Base-by-base conservation (phyloP, 805 yeast genomes). In the Ogataea philodendri region DNA sequence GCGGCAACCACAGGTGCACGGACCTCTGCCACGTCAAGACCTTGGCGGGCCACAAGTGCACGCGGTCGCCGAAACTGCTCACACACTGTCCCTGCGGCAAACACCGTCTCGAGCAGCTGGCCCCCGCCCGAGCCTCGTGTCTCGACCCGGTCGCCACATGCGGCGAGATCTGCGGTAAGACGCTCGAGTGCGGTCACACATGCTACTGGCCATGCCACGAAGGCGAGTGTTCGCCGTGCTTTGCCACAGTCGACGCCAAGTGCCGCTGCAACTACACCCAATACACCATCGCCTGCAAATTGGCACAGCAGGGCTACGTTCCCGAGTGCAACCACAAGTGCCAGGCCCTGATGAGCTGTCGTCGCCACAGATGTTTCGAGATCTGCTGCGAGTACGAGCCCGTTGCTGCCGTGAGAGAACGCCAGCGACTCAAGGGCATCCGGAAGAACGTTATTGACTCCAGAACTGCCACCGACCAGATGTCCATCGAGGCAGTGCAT, bases 11-110 rank as follows among this genome's bases (percentile, higher is more conserved):
- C 53, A 61, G 42, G 20, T 81, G 83, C 46, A 55, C 52, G 10
- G 32, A 52, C 1, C 26, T 55, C 29, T 81, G 93, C 44, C 86
- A 79, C 52, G 70, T 81, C 0, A 64, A 71, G 14, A 45, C 64
- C 0, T 24, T 15, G 3, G 28, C 27, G 4, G 28, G 39, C 45
- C 51, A 62, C 45, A 39, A 57, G 16, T 88, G 97, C 60, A 83
- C 81, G 9, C 63, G 67, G 27, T 66, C 84, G 5, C 95, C 95
- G 0, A 62, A 66, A 11, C 45, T 62, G 1, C 57, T 81, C n/a
- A 72, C 65, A 17, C 71, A 75, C 1, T 88, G 97, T 61, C 83
- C 81, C 22, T 88, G 97, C 66, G 95, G 96, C 1, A 78, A 81
- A 51, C 70, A 77, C 2, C 47, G 53, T 4, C 65, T 81, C 7